Percentiles rank a stretch among this genome's conserved stretches.
Conservation (phyloP, 1,284 basidiomycete genomes). For the Xerocomus minutiporus region DNA sequence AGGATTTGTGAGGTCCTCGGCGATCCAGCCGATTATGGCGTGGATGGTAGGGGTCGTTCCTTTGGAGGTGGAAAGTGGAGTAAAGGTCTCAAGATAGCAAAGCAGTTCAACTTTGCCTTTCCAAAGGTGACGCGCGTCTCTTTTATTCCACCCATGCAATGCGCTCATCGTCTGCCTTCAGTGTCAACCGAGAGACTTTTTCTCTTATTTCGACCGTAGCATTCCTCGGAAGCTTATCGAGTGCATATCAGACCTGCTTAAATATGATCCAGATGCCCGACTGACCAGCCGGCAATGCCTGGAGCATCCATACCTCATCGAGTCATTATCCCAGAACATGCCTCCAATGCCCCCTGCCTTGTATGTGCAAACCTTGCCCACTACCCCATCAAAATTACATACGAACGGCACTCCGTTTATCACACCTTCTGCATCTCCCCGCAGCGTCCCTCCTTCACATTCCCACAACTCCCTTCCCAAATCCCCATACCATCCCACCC, state of each 20-base stretch:
- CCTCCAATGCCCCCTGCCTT: constrained; percentile 60
- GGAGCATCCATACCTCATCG: constrained; percentile 82
- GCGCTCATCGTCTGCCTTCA: constrained; percentile 32
- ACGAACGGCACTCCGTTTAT: constrained; percentile 40
- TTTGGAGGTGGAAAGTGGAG: constrained; percentile 89
- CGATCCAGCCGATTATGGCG: constrained; percentile 86
- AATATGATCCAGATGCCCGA: constrained; percentile 85
- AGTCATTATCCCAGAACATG: constrained; percentile 62
- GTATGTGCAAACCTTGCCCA: constrained; percentile 30
- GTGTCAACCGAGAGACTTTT: constrained; percentile 75
- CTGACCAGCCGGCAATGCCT: constrained; percentile 85
- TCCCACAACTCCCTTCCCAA: constrained; percentile 43
- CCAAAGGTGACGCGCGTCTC: constrained; percentile 59
- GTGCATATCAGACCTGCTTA: constrained; percentile 88
- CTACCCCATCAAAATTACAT: constrained; percentile 36
- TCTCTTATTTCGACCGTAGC: constrained; percentile 72
- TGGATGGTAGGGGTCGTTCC: constrained; percentile 63
- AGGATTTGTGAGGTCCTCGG: constrained; percentile 89
- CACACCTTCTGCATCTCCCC: constrained; percentile 49
- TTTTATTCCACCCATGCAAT: not conserved
- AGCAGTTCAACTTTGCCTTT: constrained; percentile 84
- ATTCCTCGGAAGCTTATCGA: constrained; percentile 83
- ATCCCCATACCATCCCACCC: constrained; percentile 35
- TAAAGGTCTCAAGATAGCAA: constrained; percentile 82
- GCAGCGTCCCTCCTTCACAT: constrained; percentile 57